These are phyloP conservation scores for Tricholoma hemisulphureum DNA, from an alignment of 768 basidiomycete species.

Conservation along the genomic window DNA sequence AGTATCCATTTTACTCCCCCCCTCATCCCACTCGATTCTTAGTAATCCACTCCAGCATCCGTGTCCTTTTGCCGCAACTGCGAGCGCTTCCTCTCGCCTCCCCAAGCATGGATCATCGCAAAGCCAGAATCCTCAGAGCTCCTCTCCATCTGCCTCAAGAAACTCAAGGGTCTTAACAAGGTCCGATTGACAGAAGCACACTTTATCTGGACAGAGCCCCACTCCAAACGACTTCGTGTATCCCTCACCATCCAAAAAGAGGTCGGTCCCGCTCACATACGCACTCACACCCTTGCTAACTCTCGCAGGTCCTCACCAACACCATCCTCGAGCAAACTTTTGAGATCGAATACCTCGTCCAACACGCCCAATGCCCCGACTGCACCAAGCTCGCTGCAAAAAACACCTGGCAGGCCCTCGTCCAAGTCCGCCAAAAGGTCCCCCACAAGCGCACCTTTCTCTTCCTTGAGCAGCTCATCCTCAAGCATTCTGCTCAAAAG, in stretches of 20 bases:
- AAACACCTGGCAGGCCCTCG: constrained; percentile 97
- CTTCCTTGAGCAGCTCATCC: constrained; percentile 94
- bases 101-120: constrained; percentile 80
- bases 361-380: constrained; percentile 92
- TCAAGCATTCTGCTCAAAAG: constrained; percentile 96
- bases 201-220: constrained; percentile 99
- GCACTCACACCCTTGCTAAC: background rate
- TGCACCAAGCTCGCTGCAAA: constrained; percentile 94
- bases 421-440: constrained; percentile 99
- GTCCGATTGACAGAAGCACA: constrained; percentile 97
- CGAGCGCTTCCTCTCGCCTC: constrained; percentile 92
- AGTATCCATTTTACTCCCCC: constrained; percentile 15
- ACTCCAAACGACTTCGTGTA: constrained; percentile 88
- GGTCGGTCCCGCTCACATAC: no score
- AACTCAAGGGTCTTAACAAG: constrained; percentile 90
- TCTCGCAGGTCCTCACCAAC: constrained; percentile 76
- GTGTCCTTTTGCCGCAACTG: constrained; percentile 95
- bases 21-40: background rate
- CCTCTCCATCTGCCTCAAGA: constrained; percentile 90
- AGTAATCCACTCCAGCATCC: constrained; percentile 50
- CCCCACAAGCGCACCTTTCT: constrained; percentile 97
- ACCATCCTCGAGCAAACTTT: constrained; percentile 98
- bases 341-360: constrained; percentile 93
- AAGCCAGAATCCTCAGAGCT: constrained; percentile 91
- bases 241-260: constrained; percentile 99